A percentile compares a stretch with the other conserved stretches of the same genome.
Conservation (phyloP, 1,284 basidiomycete genomes). For the Porogramme epimiltina region DNA sequence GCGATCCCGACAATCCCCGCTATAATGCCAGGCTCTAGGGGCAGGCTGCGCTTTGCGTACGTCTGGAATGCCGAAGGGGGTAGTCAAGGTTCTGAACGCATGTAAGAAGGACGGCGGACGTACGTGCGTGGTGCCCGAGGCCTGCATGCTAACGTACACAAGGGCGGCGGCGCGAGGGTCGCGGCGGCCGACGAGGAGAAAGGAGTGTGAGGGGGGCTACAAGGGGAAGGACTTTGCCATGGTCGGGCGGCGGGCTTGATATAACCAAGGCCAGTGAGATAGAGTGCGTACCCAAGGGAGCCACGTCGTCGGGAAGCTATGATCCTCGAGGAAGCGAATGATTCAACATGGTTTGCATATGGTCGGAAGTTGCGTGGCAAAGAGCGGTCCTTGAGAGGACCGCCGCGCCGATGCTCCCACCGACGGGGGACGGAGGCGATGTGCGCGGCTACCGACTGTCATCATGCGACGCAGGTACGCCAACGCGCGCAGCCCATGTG, state of each 20-base stretch:
- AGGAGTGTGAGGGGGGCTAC: not conserved
- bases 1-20: conserved; percentile 24
- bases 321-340: not conserved
- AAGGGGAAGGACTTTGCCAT: not conserved
- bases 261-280: conserved; percentile 5
- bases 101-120: conserved; percentile 1
- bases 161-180: not conserved
- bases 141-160: conserved; percentile 5
- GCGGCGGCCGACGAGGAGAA: not conserved
- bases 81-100: conserved; percentile 1
- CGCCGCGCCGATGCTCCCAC: conserved; percentile 5
- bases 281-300: not conserved
- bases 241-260: conserved; percentile 3
- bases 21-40: conserved; percentile 18
- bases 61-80: conserved; percentile 4
- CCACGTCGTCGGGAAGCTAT: conserved; percentile 5
- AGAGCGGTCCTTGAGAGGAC: not conserved
- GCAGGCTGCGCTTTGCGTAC: conserved; percentile 18
- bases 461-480: conserved; percentile 16
- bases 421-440: conserved; percentile 12
- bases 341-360: conserved; percentile 6
- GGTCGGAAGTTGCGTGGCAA: conserved; percentile 6
- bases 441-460: conserved; percentile 10
- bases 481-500: conserved; percentile 14
- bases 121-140: conserved; percentile 14